Evolutionary conservation across 169 alveolate species (phyloP), one percentile per base, ranked within the genome.

Genomic region (Cyclospora cayetanensis): DNA sequence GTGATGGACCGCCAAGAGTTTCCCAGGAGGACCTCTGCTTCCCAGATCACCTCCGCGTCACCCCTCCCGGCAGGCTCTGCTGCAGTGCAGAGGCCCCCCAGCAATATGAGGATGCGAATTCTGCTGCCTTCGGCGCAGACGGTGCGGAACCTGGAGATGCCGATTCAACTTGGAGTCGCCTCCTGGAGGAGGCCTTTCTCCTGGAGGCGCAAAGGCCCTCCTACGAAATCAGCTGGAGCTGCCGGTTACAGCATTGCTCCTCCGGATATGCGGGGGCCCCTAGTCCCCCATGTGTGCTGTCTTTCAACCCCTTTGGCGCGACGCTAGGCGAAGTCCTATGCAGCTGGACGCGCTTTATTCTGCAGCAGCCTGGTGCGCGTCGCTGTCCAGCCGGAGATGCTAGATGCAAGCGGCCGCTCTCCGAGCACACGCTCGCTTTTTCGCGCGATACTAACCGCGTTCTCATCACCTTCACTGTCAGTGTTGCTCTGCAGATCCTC

Each of bases 221-320:
- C 35, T 15, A 29, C 25, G 89, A 72, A 29, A 46, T 31, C 42
- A 79, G 42, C 37, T 79, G 89, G 89, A 79, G 74, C 89, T 79
- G 55, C 52, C 74, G 74, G 37, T 53, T 79, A 50, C 72, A 79
- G 74, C 74, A 79, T 22, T 50, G 52, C 29, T 18, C 55, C 15
- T 11, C 7, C 0, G 52, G 34, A 18, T n/a, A 11, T 76, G 39
- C 4, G 43, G 65, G 74, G 35, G 74, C 37, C 74, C 74, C 74
- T 60, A 11, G 74, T 35, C 27, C 15, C 74, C 74, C 74, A 3
- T 60, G 74, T 35, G 74, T 25, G 15, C 74, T 60, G 37, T 2
- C 74, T 35, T 60, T n/a, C 29, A 18, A 55, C 31, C 83, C 55
- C 27, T 20, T 41, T 72, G 83, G 55, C 4, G 83, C 83, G 35